phyloP scores from a whole-genome alignment of 805 yeast genomes.

The Teunomyces kruisii region DNA sequence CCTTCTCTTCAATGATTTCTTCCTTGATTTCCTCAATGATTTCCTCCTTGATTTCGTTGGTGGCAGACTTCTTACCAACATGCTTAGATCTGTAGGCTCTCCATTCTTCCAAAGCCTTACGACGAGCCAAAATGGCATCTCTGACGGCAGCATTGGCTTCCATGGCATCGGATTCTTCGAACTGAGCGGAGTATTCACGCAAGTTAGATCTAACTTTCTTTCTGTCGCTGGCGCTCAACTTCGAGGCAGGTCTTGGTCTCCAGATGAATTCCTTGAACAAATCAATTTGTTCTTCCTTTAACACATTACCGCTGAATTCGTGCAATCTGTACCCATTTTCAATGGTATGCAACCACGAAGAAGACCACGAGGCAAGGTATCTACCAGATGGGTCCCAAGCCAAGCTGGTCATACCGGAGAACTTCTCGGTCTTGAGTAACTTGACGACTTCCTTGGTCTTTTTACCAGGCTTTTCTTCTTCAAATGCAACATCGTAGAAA shows the following conservation, averaged over 20 bases:
- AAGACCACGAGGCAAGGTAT: slow-evolving; percentile 83
- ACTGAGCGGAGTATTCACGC: slow-evolving; percentile 86
- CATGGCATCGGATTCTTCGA: slow-evolving; percentile 94
- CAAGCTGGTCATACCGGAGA: slow-evolving; percentile 75
- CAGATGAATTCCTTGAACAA: slow-evolving; percentile 87
- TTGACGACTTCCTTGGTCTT: slow-evolving; percentile 44
- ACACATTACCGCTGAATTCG: slow-evolving; percentile 76
- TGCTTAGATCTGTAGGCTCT: slow-evolving; percentile 62
- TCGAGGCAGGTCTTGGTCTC: slow-evolving; percentile 94
- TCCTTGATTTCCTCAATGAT: slow-evolving; percentile 63
- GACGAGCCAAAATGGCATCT: slow-evolving; percentile 83
- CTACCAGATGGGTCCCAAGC: slow-evolving; percentile 98
- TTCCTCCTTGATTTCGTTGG: slow-evolving; percentile 77
- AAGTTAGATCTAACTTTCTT: slow-evolving; percentile 89
- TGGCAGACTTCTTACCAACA: slow-evolving; percentile 38
- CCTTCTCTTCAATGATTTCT: slow-evolving; percentile 33
- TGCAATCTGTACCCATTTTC: slow-evolving; percentile 90
- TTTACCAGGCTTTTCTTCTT: slow-evolving; percentile 63
- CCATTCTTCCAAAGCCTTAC: slow-evolving; percentile 85
- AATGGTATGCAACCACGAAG: slow-evolving; percentile 76
- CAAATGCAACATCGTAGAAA: slow-evolving; percentile 82
- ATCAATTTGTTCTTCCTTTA: slow-evolving; percentile 75
- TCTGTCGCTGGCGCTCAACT: slow-evolving; percentile 73
- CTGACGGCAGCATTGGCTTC: slow-evolving; percentile 90
- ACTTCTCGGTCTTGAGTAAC: slow-evolving; percentile 61